Evolutionary conservation across 257 asterid species (phyloP), one percentile per base, ranked within the genome.

Genomic region (Marsdenia floribunda): DNA sequence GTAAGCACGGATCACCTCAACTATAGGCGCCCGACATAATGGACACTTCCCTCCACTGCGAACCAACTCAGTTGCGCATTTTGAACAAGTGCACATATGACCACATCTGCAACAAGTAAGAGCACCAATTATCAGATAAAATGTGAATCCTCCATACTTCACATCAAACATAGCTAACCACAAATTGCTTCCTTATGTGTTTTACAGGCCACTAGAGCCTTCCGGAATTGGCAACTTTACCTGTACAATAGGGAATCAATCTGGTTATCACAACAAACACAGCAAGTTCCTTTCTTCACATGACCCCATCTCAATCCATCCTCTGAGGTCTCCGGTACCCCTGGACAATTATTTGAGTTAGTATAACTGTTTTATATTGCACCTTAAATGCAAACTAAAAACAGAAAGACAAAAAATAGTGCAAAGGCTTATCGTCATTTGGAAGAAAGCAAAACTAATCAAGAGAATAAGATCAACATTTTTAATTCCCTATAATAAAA

Each of bases 71-170:
- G 85, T 90, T 3, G 98, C 98, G 68, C 98, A 93, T 76, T 83
- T 87, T 11, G 93, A 85, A 83, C 97, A 93, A 22, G 97, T 91
- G 86, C 98, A 91, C 98, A 93, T 93, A 87, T 93, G 98, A 81
- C 98, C 98, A 65, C 98, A 93, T 84, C 98, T 93, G 90, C 76
- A 77, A 16, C 49, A 77, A 33, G 19, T 49, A 72, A 21, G 47
- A 76, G 4, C 59, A 7, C 15, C 18, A 0, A 7, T 3, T 75
- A 55, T 52, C 44, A 66, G 33, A 44, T 2, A 50, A 49, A 75
- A 5, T 18, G 11, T 29, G 38, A 33, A 60, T 1, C 13, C 68
- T 44, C 49, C 49, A 44, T 6, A 65, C 18, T 35, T 18, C 49
- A 65, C 49, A 44, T 7, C 49, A 18, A 40, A 64, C 19, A 64